These are phyloP conservation scores for Tephrocybe sp. DNA, from an alignment of 768 basidiomycete species.

Conservation along the genomic window DNA sequence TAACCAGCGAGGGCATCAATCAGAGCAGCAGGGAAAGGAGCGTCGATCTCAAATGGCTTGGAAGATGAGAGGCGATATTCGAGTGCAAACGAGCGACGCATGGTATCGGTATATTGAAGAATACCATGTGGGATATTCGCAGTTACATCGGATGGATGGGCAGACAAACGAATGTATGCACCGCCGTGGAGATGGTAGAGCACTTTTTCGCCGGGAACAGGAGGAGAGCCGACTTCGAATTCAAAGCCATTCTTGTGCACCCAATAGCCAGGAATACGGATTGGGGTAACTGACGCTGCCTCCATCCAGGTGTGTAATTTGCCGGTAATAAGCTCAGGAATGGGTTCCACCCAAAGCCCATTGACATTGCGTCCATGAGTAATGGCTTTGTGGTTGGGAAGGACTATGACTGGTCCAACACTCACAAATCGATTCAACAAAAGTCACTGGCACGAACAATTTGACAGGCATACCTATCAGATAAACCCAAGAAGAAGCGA, in stretches of 20 bases:
- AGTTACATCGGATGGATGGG: constrained; percentile 51
- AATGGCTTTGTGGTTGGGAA: constrained; percentile 41
- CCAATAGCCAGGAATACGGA: constrained; percentile 58
- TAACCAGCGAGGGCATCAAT: constrained; percentile 76
- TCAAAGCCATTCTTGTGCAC: constrained; percentile 38
- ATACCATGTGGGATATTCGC: constrained; percentile 44
- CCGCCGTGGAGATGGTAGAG: constrained; percentile 67
- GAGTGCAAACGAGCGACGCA: constrained; percentile 54
- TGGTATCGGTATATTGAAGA: constrained; percentile 39
- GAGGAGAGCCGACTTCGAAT: constrained; percentile 33
- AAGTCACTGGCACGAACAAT: not conserved
- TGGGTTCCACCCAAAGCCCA: constrained; percentile 48
- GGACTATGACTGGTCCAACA: constrained; percentile 28
- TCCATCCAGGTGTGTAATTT: constrained; percentile 40
- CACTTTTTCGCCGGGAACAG: constrained; percentile 51
- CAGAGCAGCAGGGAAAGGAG: constrained; percentile 74
- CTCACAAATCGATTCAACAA: constrained; percentile 20
- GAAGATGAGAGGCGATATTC: constrained; percentile 70
- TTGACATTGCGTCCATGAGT: constrained; percentile 37
- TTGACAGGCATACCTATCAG: constrained; percentile 23
- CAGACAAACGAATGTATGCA: constrained; percentile 51
- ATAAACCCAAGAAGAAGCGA: constrained; percentile 26
- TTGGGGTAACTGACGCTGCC: constrained; percentile 35
- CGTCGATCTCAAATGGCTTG: constrained; percentile 36
- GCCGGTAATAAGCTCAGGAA: constrained; percentile 40